Evolutionary conservation across 192 early-diverging fungal genomes (phyloP).

Genomic region (Umbelopsis ramanniana): DNA sequence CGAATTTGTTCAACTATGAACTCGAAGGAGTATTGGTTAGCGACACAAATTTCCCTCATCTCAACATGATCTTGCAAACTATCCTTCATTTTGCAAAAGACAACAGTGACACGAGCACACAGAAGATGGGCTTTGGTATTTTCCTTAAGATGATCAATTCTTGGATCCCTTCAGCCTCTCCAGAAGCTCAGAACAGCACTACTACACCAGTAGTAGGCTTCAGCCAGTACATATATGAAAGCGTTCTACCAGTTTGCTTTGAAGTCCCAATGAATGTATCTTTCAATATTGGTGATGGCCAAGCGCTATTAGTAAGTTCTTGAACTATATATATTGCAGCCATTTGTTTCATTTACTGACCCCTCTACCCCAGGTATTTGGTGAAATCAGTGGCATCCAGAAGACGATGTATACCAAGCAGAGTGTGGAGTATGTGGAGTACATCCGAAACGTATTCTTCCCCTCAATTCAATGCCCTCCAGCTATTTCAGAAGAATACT

Average conservation of each 20-base stretch:
- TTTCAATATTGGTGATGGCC: constrained; percentile 79
- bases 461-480: constrained; percentile 72
- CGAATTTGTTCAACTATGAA: constrained; percentile 78
- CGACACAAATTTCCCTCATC: constrained; percentile 65
- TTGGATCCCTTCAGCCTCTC: constrained; percentile 54
- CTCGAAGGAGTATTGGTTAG: constrained; percentile 78
- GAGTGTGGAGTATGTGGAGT: constrained; percentile 61
- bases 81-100: constrained; percentile 69
- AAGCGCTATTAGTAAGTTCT: constrained; percentile 64
- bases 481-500: constrained; percentile 69
- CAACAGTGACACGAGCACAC: constrained; percentile 58
- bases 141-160: constrained; percentile 67
- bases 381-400: constrained; percentile 60
- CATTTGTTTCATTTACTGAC: no score
- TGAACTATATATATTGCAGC: neutral
- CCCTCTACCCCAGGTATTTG: constrained; percentile 40
- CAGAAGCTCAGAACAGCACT: constrained; percentile 26
- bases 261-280: constrained; percentile 74
- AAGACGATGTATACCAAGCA: constrained; percentile 60
- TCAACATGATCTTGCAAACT: constrained; percentile 69
- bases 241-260: constrained; percentile 77
- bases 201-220: constrained; percentile 58
- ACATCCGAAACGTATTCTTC: constrained; percentile 60
- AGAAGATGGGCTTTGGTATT: constrained; percentile 73
- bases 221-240: constrained; percentile 75